These are phyloP conservation scores for Lactifluus piperatus DNA, from an alignment of 768 basidiomycete genomes.

Conservation along the genomic window DNA sequence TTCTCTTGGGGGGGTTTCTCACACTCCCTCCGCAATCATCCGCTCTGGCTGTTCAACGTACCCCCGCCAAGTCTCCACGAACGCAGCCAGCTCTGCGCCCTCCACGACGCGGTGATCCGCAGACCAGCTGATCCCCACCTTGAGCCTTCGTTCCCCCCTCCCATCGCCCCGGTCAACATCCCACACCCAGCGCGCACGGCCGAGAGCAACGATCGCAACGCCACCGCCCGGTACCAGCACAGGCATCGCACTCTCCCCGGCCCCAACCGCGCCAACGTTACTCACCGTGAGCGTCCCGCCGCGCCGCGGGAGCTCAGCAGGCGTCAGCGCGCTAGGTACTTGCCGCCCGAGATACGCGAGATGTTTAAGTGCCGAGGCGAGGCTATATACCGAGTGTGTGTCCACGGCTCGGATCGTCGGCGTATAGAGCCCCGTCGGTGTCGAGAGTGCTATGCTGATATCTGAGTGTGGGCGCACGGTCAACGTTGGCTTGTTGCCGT, in stretches of 20 bases:
- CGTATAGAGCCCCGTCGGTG: slow-evolving; percentile 76
- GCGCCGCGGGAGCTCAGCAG: slow-evolving; percentile 59
- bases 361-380: slow-evolving; percentile 53
- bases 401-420: slow-evolving; percentile 58
- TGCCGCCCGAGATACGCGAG: slow-evolving; percentile 60
- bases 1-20: too few relatives aligned
- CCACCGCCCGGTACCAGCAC: slow-evolving; percentile 78
- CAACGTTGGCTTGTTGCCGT: slow-evolving; percentile 48
- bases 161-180: slow-evolving; percentile 49
- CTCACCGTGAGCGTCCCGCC: slow-evolving; percentile 77
- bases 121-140: slow-evolving; percentile 68
- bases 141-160: slow-evolving; percentile 44
- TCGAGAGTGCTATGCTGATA: slow-evolving; percentile 69
- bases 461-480: slow-evolving; percentile 69
- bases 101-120: slow-evolving; percentile 86
- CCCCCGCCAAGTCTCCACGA: slow-evolving; percentile 76
- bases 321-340: slow-evolving; percentile 53
- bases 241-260: slow-evolving; percentile 60
- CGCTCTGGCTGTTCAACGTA: slow-evolving; percentile 72
- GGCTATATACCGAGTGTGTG: slow-evolving; percentile 44
- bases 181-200: slow-evolving; percentile 69
- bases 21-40: slow-evolving; percentile 46
- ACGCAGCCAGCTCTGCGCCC: slow-evolving; percentile 82
- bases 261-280: slow-evolving; percentile 76
- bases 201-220: slow-evolving; percentile 77